phyloP scores from a whole-genome alignment of 805 yeast genomes.

The Candida adriatica region DNA sequence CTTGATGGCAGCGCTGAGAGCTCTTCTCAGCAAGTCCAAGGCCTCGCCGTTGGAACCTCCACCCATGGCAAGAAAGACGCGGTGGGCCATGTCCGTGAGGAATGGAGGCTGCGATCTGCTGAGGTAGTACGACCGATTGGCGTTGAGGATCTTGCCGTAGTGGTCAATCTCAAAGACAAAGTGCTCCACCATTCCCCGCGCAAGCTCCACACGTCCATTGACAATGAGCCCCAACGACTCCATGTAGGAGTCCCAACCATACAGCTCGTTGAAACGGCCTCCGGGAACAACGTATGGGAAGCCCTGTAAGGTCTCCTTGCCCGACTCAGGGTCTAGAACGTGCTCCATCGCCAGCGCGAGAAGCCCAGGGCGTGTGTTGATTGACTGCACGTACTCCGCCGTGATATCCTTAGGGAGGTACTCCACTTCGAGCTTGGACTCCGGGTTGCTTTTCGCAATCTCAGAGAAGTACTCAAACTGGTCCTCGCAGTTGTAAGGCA shows the following conservation, averaged over 20 bases:
- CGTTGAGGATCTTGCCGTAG: slow-evolving; percentile 90
- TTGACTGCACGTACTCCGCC: slow-evolving; percentile 67
- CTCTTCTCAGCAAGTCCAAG: slow-evolving; percentile 53
- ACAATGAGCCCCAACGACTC: slow-evolving; percentile 75
- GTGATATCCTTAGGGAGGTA: slow-evolving; percentile 70
- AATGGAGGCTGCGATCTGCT: slow-evolving; percentile 97
- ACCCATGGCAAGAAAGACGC: slow-evolving; percentile 55
- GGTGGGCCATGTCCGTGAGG: slow-evolving; percentile 82
- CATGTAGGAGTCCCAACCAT: slow-evolving; percentile 98
- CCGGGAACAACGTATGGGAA: slow-evolving; percentile 95
- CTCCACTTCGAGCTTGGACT: slow-evolving; percentile 60
- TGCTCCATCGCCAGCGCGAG: slow-evolving; percentile 70
- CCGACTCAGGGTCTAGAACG: slow-evolving; percentile 41
- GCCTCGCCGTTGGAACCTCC: slow-evolving; percentile 42
- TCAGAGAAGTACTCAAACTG: slow-evolving; percentile 63
- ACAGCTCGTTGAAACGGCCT: slow-evolving; percentile 91
- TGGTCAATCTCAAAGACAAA: slow-evolving; percentile 84
- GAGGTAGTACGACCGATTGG: slow-evolving; percentile 85
- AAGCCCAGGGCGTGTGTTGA: slow-evolving; percentile 80
- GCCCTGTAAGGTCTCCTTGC: slow-evolving; percentile 47
- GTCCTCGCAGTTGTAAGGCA: slow-evolving; percentile 62
- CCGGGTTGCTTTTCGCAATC: slow-evolving; percentile 49
- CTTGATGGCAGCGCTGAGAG: slow-evolving; percentile 72
- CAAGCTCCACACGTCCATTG: slow-evolving; percentile 59
- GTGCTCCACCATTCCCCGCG: slow-evolving; percentile 87